Evolutionary conservation across 2,329 filamentous ascomycete species (phyloP), one percentile per base, ranked within the genome.

Genomic region (Aureobasidium vineae): DNA sequence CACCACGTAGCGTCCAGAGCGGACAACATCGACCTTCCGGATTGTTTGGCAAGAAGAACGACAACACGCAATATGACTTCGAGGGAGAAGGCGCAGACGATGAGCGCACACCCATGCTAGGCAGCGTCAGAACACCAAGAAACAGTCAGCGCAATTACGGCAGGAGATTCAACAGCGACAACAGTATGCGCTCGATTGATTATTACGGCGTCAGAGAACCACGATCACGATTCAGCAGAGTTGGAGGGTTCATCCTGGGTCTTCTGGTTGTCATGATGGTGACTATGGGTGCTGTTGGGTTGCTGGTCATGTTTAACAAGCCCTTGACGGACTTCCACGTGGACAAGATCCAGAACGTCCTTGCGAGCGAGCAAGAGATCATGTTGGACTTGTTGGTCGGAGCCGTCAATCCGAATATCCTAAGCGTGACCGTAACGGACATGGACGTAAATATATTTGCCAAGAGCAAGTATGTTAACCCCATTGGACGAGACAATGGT

Each of bases 401-500:
- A 71, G 95, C 94, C 0, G 84, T 94, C 72, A 99, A 99, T 75
- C 93, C 94, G 0, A 99, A 98, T 72, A 88, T 97, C 47, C 90
- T 98, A 45, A 88, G 92, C 1, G 90, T 99, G 49, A 90, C 90
- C 2, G 87, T 99, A 43, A 88, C 90, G 69, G 88, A 93, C 54
- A 89, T 96, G 74, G 92, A 98, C 75, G 83, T 98, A 66, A 92
- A 96, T 73, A 85, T 99, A 38, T 98, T 98, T 77, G 95, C 95
- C 36, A 97, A 96, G 78, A 97, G 92, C 68, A 91, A 90, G 68
- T 90, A 94, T 74, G 90, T 94, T 15, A 90, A 91, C n/a, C 53
- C 67, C 28, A 60, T 65, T 40, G 45, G 59, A 40, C 45, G 38
- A 38, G 54, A 57, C 31, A 28, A 52, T 7, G 61, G 61, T 19